Evolutionary conservation across 1,284 basidiomycete species (phyloP).

Genomic region (Meira miltonrushii): DNA sequence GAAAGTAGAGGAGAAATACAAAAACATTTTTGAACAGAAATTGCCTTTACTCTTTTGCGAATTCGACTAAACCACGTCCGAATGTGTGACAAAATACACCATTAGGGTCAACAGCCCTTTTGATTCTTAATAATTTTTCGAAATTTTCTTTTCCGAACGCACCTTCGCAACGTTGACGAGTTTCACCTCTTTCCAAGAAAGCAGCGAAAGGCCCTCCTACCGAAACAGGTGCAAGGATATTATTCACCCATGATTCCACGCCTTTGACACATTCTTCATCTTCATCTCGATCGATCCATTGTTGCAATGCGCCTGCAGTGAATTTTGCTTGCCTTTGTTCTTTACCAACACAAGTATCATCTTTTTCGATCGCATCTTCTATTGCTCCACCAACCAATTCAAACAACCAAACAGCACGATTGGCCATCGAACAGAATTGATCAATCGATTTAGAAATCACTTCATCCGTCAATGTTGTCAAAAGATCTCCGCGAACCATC

Average conservation of each 20-base stretch:
- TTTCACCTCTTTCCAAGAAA: constrained; percentile 35
- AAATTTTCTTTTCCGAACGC: constrained; percentile 35
- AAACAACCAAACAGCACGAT: constrained; percentile 33
- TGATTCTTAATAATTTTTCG: constrained; percentile 26
- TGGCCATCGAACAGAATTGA: constrained; percentile 67
- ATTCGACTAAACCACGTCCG: constrained; percentile 7
- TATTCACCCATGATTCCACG: constrained; percentile 61
- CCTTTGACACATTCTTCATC: constrained; percentile 72
- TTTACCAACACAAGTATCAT: constrained; percentile 63
- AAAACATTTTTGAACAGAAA: neutral
- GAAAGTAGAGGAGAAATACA: neutral
- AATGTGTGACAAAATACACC: constrained; percentile 38
- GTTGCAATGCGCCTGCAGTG: constrained; percentile 80
- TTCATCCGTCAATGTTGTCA: constrained; percentile 74
- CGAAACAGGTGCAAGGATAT: constrained; percentile 26
- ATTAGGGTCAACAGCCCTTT: constrained; percentile 31
- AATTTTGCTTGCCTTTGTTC: constrained; percentile 71
- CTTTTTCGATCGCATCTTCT: constrained; percentile 60
- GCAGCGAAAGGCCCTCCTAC: constrained; percentile 38
- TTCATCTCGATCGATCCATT: constrained; percentile 76
- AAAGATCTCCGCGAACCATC: constrained; percentile 51
- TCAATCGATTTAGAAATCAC: constrained; percentile 74
- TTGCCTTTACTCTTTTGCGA: neutral
- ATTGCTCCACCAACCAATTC: constrained; percentile 77
- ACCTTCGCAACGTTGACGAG: constrained; percentile 27